A percentile compares a stretch with the other conserved stretches of the same genome.
Evolutionary conservation across 495 filamentous ascomycete genomes (phyloP).

Genomic region (Corynascus novoguineensis): DNA sequence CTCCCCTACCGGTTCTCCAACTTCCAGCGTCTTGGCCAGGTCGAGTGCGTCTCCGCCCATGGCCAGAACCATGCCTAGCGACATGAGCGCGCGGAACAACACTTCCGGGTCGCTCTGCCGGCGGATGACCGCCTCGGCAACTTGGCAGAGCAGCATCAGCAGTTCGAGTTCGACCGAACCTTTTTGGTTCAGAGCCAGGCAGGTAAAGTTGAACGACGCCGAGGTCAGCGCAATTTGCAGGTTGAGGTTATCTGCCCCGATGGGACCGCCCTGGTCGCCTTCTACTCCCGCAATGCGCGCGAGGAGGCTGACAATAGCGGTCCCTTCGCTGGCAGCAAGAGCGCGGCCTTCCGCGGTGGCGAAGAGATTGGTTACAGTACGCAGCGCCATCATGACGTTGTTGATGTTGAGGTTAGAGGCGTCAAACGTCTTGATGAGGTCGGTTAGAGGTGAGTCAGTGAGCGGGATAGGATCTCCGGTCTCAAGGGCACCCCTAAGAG

Average conservation of each 20-base stretch:
- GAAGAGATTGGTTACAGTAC: slow-evolving; percentile 84
- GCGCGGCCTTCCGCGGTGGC: slow-evolving; percentile 63
- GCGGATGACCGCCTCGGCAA: slow-evolving; percentile 56
- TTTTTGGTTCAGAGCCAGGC: slow-evolving; percentile 43
- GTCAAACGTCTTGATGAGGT: slow-evolving; percentile 16
- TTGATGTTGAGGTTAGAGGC: slow-evolving; percentile 46
- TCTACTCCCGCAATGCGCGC: slow-evolving; percentile 44
- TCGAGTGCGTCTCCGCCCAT: slow-evolving; percentile 46
- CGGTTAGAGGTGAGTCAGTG: slow-evolving; percentile 32
- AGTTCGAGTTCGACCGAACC: slow-evolving; percentile 14
- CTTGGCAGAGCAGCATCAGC: slow-evolving; percentile 27
- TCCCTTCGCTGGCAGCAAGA: slow-evolving; percentile 54
- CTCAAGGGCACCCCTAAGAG: slow-evolving; percentile 41
- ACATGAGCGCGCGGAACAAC: slow-evolving; percentile 75
- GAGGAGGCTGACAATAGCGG: slow-evolving; percentile 42
- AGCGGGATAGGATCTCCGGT: slow-evolving; percentile 21
- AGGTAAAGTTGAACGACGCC: slow-evolving; percentile 78
- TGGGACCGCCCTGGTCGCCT: slow-evolving; percentile 37
- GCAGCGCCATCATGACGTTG: slow-evolving; percentile 78
- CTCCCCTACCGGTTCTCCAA: slow-evolving; percentile 36
- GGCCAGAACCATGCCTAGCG: slow-evolving; percentile 67
- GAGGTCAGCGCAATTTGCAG: slow-evolving; percentile 76
- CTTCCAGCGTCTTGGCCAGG: slow-evolving; percentile 39
- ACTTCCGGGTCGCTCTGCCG: slow-evolving; percentile 72
- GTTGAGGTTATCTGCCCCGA: slow-evolving; percentile 66